Evolutionary conservation across 371 early-diverging fungal genomes (phyloP).

Genomic region (Mortierella sp.): DNA sequence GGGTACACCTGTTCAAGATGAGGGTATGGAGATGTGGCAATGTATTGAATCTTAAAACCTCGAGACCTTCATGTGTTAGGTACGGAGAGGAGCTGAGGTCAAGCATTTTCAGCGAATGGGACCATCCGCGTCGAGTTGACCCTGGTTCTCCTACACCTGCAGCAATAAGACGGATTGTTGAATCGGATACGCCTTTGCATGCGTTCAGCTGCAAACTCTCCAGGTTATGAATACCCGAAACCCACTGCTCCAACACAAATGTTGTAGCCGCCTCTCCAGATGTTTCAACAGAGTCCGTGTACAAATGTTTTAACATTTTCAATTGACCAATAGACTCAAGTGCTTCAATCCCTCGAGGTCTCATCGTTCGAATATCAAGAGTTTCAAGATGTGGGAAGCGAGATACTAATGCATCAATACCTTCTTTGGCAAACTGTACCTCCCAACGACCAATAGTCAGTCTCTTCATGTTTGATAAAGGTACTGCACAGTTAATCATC

Average conservation of each 20-base stretch:
- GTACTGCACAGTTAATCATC: conserved; percentile 16
- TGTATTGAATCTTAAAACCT: conserved; percentile 6
- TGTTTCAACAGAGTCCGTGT: conserved; percentile 38
- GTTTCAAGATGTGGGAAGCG: conserved; percentile 36
- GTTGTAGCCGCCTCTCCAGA: conserved; percentile 18
- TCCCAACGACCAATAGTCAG: conserved; percentile 39
- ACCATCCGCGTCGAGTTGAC: conserved; percentile 39
- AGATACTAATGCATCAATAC: conserved; percentile 32
- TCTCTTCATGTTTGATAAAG: conserved; percentile 31
- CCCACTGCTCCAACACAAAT: conserved; percentile 35
- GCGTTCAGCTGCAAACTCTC: conserved; percentile 44
- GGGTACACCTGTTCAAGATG: conserved; percentile 40
- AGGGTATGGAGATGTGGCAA: conserved; percentile 36
- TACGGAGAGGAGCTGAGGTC: conserved; percentile 47
- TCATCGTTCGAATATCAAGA: conserved; percentile 38
- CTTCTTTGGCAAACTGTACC: conserved; percentile 17
- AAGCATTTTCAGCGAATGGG: conserved; percentile 44
- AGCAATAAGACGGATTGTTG: conserved; percentile 22
- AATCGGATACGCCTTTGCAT: conserved; percentile 41
- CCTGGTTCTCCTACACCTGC: conserved; percentile 11
- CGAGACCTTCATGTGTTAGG: conserved; percentile 25
- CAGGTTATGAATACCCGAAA: conserved; percentile 32
- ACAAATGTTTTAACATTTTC: conserved; percentile 31
- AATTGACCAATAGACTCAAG: conserved; percentile 30
- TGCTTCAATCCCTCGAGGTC: conserved; percentile 30